These are phyloP conservation scores for Penicillium pulvis DNA, from an alignment of 495 filamentous ascomycete species.

Conservation along the genomic window DNA sequence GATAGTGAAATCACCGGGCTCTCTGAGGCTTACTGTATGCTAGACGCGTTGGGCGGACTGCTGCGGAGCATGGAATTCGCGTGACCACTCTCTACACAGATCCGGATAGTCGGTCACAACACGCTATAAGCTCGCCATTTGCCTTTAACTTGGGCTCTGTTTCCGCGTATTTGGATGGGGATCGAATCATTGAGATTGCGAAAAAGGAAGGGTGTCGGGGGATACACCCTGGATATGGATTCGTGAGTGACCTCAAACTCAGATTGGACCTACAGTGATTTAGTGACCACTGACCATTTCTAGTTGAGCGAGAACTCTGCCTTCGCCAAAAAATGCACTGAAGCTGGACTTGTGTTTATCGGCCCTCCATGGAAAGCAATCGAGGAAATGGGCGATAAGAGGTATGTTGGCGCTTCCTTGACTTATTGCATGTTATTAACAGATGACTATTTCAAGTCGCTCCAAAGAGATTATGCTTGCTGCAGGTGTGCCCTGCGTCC, in stretches of 20 bases:
- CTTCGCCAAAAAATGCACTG: conserved; percentile 86
- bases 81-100: conserved; percentile 96
- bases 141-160: conserved; percentile 80
- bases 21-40: conserved; percentile 1
- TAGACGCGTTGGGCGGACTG: conserved; percentile 83
- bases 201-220: conserved; percentile 82
- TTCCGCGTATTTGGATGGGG: conserved; percentile 87
- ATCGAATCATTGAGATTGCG: conserved; percentile 85
- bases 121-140: conserved; percentile 81
- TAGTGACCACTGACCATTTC: background rate
- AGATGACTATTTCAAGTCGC: conserved; percentile 42
- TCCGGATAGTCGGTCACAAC: conserved; percentile 82
- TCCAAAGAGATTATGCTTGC: conserved; percentile 95
- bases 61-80: conserved; percentile 82
- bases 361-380: conserved; percentile 92
- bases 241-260: conserved; percentile 54
- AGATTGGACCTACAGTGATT: background rate
- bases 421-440: background rate
- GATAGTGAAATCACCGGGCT: too few species aligned
- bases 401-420: conserved; percentile 38
- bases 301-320: conserved; percentile 83
- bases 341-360: conserved; percentile 92
- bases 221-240: conserved; percentile 96
- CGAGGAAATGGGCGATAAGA: conserved; percentile 97
- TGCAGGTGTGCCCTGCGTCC: conserved; percentile 92